Evolutionary conservation across 805 yeast genomes (phyloP).

Genomic region (Cyberlindnera mrakii): DNA sequence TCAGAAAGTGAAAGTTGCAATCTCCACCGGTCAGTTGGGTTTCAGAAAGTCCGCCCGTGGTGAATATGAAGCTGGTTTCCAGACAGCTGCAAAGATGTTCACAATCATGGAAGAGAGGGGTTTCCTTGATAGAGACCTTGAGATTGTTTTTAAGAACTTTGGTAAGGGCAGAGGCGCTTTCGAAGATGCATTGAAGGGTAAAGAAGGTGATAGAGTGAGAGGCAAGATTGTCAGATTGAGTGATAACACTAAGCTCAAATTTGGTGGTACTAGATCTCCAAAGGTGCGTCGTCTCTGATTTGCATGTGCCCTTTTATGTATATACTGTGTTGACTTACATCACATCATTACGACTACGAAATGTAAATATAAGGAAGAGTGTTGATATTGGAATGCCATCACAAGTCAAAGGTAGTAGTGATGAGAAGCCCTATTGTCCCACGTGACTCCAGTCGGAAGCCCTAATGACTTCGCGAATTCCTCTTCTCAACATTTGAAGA

Average conservation of each 20-base stretch:
- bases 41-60: slow-evolving; percentile 87
- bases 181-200: slow-evolving; percentile 75
- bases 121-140: slow-evolving; percentile 55
- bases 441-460: slow-evolving; percentile 9
- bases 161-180: slow-evolving; percentile 92
- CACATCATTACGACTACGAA: too few relatives aligned
- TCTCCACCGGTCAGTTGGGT: slow-evolving; percentile 83
- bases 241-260: slow-evolving; percentile 77
- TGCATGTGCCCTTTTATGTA: slow-evolving; percentile 1
- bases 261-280: slow-evolving; percentile 90
- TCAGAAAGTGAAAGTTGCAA: slow-evolving; percentile 60
- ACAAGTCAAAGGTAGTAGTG: neutral
- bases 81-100: slow-evolving; percentile 70
- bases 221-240: slow-evolving; percentile 62
- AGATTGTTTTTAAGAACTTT: slow-evolving; percentile 71
- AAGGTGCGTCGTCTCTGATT: slow-evolving; percentile 64
- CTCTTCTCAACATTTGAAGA: neutral
- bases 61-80: slow-evolving; percentile 90
- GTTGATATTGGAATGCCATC: too few relatives aligned
- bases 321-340: too few relatives aligned
- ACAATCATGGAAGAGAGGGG: slow-evolving; percentile 60
- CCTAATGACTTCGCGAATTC: slow-evolving; percentile 4
- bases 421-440: slow-evolving; percentile 4
- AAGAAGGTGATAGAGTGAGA: slow-evolving; percentile 73
- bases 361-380: too few relatives aligned